Evolutionary conservation across 2,329 filamentous ascomycete genomes (phyloP).

Genomic region (Podosphaera xanthii): DNA sequence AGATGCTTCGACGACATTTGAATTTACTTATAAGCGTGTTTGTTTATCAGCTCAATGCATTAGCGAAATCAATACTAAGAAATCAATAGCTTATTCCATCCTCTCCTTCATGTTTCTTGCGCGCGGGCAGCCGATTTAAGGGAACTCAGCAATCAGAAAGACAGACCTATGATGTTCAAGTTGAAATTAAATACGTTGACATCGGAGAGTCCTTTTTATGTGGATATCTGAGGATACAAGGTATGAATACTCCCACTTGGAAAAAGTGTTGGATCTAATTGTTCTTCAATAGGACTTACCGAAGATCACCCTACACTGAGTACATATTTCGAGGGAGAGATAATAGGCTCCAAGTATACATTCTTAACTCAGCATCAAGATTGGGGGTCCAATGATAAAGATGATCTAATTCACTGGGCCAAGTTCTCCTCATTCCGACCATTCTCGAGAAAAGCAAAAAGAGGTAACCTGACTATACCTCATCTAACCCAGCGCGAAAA

Average conservation of each 20-base stretch:
- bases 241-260: slow-evolving; percentile 21
- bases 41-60: slow-evolving; percentile 9
- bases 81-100: slow-evolving; percentile 30
- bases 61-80: not conserved
- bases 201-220: slow-evolving; percentile 85
- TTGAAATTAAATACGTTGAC: slow-evolving; percentile 92
- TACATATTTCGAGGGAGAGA: slow-evolving; percentile 95
- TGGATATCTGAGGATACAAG: slow-evolving; percentile 88
- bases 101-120: slow-evolving; percentile 67
- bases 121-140: slow-evolving; percentile 67
- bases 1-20: slow-evolving; percentile 26
- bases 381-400: slow-evolving; percentile 84
- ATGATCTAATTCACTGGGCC: slow-evolving; percentile 80
- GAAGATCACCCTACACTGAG: slow-evolving; percentile 93
- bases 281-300: slow-evolving; percentile 44
- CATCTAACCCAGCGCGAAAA: slow-evolving; percentile 63
- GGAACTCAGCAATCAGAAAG: slow-evolving; percentile 86
- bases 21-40: slow-evolving; percentile 33
- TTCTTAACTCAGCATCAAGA: slow-evolving; percentile 74
- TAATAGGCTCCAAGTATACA: slow-evolving; percentile 85
- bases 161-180: slow-evolving; percentile 84
- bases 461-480: slow-evolving; percentile 35
- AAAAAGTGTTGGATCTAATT: slow-evolving; percentile 3
- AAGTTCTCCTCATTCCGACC: slow-evolving; percentile 75
- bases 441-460: slow-evolving; percentile 34